A percentile compares a stretch with the other conserved stretches of the same genome.
phyloP scores from a whole-genome alignment of 768 basidiomycete genomes.

The Mycena amicta region DNA sequence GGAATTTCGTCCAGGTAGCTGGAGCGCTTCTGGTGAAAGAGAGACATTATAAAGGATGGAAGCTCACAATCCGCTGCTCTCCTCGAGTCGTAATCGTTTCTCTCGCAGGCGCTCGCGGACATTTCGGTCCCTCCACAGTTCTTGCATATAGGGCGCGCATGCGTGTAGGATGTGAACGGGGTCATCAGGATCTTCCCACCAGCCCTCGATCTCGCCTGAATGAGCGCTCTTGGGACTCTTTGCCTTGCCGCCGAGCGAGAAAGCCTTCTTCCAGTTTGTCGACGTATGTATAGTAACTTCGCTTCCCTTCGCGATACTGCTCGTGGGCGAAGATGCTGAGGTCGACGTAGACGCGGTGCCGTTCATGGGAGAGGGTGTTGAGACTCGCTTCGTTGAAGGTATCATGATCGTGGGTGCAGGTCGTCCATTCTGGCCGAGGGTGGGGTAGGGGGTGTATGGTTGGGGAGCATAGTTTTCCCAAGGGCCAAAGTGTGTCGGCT shows the following conservation, averaged over 20 bases:
- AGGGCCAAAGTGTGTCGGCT: constrained; percentile 59
- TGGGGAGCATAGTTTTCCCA: constrained; percentile 38
- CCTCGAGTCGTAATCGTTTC: constrained; percentile 70
- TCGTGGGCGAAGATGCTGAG: constrained; percentile 29
- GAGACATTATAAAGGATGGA: constrained; percentile 16
- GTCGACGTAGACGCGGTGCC: constrained; percentile 27
- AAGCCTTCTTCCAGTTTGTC: constrained; percentile 70
- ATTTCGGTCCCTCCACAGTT: constrained; percentile 75
- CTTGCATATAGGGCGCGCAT: constrained; percentile 65
- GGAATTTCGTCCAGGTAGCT: constrained; percentile 83
- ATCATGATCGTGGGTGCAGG: constrained; percentile 54
- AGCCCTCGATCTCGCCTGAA: constrained; percentile 73
- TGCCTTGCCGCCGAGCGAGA: constrained; percentile 58
- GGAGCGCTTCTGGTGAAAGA: constrained; percentile 11
- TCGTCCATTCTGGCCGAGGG: constrained; percentile 45
- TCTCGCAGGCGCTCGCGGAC: constrained; percentile 67
- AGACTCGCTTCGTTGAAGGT: constrained; percentile 38
- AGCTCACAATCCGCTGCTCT: constrained; percentile 83
- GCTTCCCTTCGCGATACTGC: constrained; percentile 40
- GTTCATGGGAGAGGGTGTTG: constrained; percentile 33
- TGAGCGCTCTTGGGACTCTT: constrained; percentile 72
- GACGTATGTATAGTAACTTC: constrained; percentile 66
- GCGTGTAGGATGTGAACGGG: constrained; percentile 73
- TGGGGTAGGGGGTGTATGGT: constrained; percentile 21
- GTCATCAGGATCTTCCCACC: constrained; percentile 87